Percentiles rank a stretch among this genome's conserved stretches.
phyloP scores from a whole-genome alignment of 257 asterid species.

The Solanum raphanifolium region DNA sequence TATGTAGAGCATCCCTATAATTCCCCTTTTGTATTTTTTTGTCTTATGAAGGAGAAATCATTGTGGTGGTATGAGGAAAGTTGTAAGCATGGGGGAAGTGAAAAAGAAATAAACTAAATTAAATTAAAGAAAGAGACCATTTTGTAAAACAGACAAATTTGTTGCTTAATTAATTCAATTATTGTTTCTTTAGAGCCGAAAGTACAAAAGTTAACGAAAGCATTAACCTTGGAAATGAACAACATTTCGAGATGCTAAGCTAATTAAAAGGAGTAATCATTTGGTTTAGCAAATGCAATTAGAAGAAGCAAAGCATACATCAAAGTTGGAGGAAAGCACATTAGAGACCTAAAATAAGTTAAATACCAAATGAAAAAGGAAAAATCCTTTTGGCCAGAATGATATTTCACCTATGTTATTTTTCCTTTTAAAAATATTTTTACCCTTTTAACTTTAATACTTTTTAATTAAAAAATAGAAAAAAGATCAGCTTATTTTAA shows the following conservation, averaged over 20 bases:
- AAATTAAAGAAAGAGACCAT: background rate
- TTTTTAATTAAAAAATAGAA: too few relatives aligned
- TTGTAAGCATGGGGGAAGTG: background rate
- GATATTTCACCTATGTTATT: too few relatives aligned
- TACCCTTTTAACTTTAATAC: too few relatives aligned
- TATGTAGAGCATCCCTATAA: background rate
- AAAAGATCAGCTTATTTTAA: too few relatives aligned
- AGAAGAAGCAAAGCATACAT: slow-evolving; percentile 20
- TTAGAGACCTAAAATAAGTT: background rate
- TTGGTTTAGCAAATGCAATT: slow-evolving; percentile 14
- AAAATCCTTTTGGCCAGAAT: too few relatives aligned
- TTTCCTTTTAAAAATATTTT: too few relatives aligned
- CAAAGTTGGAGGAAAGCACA: background rate
- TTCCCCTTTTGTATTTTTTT: too few relatives aligned
- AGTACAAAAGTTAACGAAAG: slow-evolving; percentile 7
- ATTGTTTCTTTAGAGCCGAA: slow-evolving; percentile 27
- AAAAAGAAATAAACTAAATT: background rate
- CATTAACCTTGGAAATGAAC: slow-evolving; percentile 11
- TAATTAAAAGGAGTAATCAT: background rate
- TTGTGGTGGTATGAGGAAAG: too few relatives aligned
- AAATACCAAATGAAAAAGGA: background rate
- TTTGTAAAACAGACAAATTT: background rate
- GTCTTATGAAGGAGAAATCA: too few relatives aligned
- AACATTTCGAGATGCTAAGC: slow-evolving; percentile 19
- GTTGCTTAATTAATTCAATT: background rate